A percentile compares a stretch with the other conserved stretches of the same genome.
phyloP scores from a whole-genome alignment of 192 early-diverging fungal species.

The Coemansia interrupta region DNA sequence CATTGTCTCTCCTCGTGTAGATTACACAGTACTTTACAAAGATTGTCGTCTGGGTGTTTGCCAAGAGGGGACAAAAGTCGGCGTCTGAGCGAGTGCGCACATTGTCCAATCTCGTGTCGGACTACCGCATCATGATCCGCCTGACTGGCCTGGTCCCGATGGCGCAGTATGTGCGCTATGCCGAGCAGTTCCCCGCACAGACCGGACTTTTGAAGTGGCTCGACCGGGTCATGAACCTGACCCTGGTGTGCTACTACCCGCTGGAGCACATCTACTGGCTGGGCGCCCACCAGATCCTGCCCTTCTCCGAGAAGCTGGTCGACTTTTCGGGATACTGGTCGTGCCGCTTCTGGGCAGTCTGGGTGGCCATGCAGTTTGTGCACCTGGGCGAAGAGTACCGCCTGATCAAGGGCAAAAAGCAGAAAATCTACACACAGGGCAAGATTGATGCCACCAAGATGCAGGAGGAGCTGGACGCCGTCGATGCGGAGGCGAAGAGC shows the following conservation, averaged over 20 bases:
- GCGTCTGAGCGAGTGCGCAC: constrained; percentile 71
- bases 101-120: constrained; percentile 79
- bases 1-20: constrained; percentile 46
- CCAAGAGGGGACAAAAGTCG: constrained; percentile 56
- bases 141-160: constrained; percentile 80
- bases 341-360: constrained; percentile 94
- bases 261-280: constrained; percentile 97
- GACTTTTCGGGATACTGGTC: constrained; percentile 86
- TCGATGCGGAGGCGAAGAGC: constrained; percentile 57
- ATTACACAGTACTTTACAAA: constrained; percentile 90
- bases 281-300: constrained; percentile 77
- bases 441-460: constrained; percentile 60
- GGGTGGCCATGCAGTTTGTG: constrained; percentile 85
- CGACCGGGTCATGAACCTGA: constrained; percentile 83
- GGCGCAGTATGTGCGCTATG: constrained; percentile 78
- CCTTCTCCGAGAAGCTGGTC: constrained; percentile 65
- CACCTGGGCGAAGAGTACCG: constrained; percentile 71
- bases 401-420: constrained; percentile 53
- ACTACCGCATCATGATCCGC: constrained; percentile 89
- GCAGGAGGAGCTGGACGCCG: constrained; percentile 62
- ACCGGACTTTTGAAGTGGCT: constrained; percentile 62
- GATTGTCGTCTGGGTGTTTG: constrained; percentile 76
- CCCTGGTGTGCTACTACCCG: constrained; percentile 87
- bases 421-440: constrained; percentile 55
- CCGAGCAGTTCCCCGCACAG: constrained; percentile 71